Evolutionary conservation across 1,284 basidiomycete species (phyloP).

Genomic region (Cystobasidiaceae sp.): DNA sequence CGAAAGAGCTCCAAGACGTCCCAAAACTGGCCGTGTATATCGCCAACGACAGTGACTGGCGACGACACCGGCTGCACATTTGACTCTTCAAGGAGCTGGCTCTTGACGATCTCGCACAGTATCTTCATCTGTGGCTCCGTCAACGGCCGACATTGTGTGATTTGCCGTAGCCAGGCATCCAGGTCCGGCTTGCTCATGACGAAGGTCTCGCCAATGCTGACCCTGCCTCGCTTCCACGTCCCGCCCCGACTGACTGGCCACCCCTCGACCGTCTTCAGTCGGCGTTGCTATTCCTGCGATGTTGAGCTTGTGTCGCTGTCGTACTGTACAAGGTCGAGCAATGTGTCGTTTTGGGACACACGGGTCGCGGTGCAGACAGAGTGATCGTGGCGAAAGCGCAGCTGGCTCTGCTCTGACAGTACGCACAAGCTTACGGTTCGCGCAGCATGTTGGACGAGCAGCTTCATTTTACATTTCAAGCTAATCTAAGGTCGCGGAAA

Average conservation of each 20-base stretch:
- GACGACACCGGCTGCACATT: slow-evolving; percentile 90
- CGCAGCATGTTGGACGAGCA: too few species aligned
- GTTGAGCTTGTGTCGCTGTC: neutral
- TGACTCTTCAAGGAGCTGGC: slow-evolving; percentile 84
- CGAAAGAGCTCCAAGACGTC: slow-evolving; percentile 83
- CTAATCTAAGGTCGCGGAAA: too few species aligned
- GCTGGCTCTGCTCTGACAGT: too few species aligned
- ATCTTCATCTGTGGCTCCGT: slow-evolving; percentile 84
- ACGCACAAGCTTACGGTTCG: too few species aligned
- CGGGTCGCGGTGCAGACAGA: too few species aligned
- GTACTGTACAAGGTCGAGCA: neutral
- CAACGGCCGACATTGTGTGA: slow-evolving; percentile 79
- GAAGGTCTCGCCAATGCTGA: neutral
- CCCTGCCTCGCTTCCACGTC: neutral
- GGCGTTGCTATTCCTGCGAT: neutral
- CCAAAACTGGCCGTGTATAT: slow-evolving; percentile 96
- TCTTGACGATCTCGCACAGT: slow-evolving; percentile 77
- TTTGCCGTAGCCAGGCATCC: slow-evolving; percentile 51
- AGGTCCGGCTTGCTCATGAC: slow-evolving; percentile 13
- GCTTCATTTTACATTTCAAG: too few species aligned
- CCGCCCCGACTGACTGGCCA: neutral
- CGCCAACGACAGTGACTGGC: slow-evolving; percentile 88
- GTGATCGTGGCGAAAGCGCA: too few species aligned
- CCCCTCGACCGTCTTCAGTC: too few species aligned
- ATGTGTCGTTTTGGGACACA: too few species aligned